phyloP scores from a whole-genome alignment of 768 basidiomycete species.

The Russula abietina region DNA sequence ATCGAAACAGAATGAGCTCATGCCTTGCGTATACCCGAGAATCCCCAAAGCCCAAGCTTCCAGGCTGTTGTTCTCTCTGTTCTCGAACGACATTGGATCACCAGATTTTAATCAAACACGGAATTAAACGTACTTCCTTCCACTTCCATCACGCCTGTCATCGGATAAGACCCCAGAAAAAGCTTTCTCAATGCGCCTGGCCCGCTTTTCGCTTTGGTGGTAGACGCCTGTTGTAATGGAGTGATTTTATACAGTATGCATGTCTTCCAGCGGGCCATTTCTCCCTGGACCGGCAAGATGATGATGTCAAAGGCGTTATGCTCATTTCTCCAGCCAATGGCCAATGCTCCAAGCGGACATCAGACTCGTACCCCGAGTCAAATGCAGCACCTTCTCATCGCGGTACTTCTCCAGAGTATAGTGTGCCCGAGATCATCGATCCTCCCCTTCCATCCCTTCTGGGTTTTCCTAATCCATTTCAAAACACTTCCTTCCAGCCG shows the following conservation, averaged over 20 bases:
- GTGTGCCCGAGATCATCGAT: too few relatives aligned
- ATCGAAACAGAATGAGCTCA: neutral
- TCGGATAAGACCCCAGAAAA: neutral
- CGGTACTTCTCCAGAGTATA: too few relatives aligned
- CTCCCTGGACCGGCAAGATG: neutral
- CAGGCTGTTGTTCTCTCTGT: neutral
- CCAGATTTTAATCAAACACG: neutral
- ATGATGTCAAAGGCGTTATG: neutral
- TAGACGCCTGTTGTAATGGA: neutral
- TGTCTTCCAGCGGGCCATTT: neutral
- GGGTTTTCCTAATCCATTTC: too few relatives aligned
- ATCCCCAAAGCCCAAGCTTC: neutral
- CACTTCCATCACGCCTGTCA: neutral
- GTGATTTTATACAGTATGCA: neutral
- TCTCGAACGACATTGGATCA: neutral
- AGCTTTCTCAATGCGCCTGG: neutral
- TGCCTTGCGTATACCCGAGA: neutral
- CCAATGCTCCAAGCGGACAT: neutral
- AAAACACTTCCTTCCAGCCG: too few relatives aligned
- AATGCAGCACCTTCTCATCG: too few relatives aligned
- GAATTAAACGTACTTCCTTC: neutral
- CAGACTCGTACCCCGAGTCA: too few relatives aligned
- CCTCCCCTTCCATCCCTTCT: too few relatives aligned
- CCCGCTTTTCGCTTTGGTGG: neutral
- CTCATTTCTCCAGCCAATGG: neutral